A percentile compares a stretch with the other conserved stretches of the same genome.
phyloP scores from a whole-genome alignment of 2,329 filamentous ascomycete genomes.

The Ophiostoma triangulosporum region DNA sequence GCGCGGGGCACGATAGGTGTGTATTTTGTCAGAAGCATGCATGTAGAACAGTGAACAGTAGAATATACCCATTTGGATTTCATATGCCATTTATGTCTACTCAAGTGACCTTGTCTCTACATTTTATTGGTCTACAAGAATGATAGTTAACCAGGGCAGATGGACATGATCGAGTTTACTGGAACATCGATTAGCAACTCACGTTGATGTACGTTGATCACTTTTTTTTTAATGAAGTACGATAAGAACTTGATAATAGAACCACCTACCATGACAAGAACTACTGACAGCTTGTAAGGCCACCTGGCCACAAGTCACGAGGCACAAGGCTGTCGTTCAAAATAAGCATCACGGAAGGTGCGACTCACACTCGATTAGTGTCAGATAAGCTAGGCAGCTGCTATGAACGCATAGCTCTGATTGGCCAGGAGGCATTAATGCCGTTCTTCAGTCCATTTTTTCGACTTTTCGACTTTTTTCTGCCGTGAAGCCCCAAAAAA shows the following conservation, averaged over 20 bases:
- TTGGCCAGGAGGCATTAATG: not conserved
- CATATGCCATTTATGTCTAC: not conserved
- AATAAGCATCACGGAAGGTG: not conserved
- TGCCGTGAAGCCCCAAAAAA: not conserved
- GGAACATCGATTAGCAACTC: too few species aligned
- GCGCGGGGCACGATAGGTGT: constrained; percentile 36
- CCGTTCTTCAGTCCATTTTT: not conserved
- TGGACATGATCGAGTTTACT: too few species aligned
- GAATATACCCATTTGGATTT: constrained; percentile 8
- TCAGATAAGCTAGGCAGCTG: not conserved
- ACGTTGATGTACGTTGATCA: too few species aligned
- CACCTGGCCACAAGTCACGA: not conserved
- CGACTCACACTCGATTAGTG: not conserved
- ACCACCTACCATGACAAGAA: too few species aligned
- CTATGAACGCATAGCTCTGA: not conserved
- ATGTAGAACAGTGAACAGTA: not conserved
- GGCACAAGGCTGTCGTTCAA: not conserved
- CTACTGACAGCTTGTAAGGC: too few species aligned
- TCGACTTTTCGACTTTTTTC: not conserved
- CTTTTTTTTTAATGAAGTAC: too few species aligned
- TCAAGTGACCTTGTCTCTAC: too few species aligned
- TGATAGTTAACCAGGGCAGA: too few species aligned
- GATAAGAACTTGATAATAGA: too few species aligned
- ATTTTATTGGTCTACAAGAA: too few species aligned
- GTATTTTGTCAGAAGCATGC: not conserved